These are phyloP conservation scores for Boletus reticulatus DNA, from an alignment of 768 basidiomycete genomes.

Conservation along the genomic window DNA sequence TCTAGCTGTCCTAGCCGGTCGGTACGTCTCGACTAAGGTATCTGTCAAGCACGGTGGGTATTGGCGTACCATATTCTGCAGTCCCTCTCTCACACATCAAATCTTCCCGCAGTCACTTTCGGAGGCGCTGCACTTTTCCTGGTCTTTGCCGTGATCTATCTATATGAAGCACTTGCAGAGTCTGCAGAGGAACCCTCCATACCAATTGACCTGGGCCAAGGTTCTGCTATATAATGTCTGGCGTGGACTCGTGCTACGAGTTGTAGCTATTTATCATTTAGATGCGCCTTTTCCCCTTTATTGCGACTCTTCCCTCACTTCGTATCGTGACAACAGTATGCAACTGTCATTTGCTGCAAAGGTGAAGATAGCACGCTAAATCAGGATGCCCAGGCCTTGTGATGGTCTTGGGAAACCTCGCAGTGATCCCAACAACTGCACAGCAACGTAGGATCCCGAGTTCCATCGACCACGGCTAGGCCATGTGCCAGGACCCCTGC, in stretches of 20 bases:
- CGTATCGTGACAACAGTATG: too few relatives aligned
- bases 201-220: conserved; percentile 8
- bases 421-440: too few relatives aligned
- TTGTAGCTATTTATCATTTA: background rate
- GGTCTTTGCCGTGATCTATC: conserved; percentile 77
- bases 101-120: conserved; percentile 63
- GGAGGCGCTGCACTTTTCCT: conserved; percentile 82
- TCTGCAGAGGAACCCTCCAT: conserved; percentile 22
- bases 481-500: too few relatives aligned
- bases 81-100: background rate
- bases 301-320: too few relatives aligned
- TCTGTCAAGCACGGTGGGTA: conserved; percentile 86
- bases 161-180: conserved; percentile 54
- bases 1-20: conserved; percentile 90
- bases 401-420: too few relatives aligned
- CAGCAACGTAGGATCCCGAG: too few relatives aligned
- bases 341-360: too few relatives aligned
- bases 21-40: conserved; percentile 90
- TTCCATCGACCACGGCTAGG: too few relatives aligned
- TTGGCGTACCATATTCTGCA: background rate
- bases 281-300: background rate
- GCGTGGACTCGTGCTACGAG: background rate
- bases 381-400: too few relatives aligned
- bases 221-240: conserved; percentile 1
- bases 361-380: too few relatives aligned